These are phyloP conservation scores for Colletotrichum eremochloae DNA, from an alignment of 2,329 filamentous ascomycete species.

Conservation along the genomic window DNA sequence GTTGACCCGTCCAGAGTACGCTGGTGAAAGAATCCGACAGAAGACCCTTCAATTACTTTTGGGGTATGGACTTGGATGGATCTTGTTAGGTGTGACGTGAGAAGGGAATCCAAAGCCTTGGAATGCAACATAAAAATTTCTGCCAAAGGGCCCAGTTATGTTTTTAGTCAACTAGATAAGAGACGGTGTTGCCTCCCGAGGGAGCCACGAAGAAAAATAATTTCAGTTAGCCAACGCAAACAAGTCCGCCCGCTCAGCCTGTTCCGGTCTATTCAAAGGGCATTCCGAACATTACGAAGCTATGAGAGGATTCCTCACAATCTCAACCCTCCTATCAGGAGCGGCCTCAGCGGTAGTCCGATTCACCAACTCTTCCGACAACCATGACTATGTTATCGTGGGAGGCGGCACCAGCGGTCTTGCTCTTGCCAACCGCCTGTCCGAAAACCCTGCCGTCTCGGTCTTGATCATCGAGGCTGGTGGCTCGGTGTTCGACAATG, in stretches of 20 bases:
- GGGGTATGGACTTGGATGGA: not conserved
- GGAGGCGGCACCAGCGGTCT: conserved; percentile 55
- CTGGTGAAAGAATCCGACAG: not conserved
- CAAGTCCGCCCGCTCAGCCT: not conserved
- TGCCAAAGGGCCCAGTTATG: too few species aligned
- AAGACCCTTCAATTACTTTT: not conserved
- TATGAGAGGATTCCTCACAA: conserved; percentile 12
- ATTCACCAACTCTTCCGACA: conserved; percentile 10
- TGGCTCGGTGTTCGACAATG: conserved; percentile 51
- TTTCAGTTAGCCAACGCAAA: not conserved
- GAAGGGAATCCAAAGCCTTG: not conserved
- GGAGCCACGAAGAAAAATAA: rapidly evolving
- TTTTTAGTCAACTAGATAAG: not conserved
- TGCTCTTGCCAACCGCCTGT: conserved; percentile 54
- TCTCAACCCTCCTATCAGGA: conserved; percentile 17
- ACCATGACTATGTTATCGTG: conserved; percentile 55
- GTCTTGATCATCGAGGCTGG: conserved; percentile 54
- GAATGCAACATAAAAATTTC: not conserved
- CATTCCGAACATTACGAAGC: not conserved
- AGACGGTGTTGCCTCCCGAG: not conserved
- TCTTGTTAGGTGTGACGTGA: conserved; percentile 3
- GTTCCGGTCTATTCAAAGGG: not conserved
- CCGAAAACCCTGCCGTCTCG: conserved; percentile 50
- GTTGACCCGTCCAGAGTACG: not conserved
- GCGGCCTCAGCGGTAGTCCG: conserved; percentile 14